Base-by-base conservation (phyloP, 345 rosid genomes). In the Trapa bicornis region DNA sequence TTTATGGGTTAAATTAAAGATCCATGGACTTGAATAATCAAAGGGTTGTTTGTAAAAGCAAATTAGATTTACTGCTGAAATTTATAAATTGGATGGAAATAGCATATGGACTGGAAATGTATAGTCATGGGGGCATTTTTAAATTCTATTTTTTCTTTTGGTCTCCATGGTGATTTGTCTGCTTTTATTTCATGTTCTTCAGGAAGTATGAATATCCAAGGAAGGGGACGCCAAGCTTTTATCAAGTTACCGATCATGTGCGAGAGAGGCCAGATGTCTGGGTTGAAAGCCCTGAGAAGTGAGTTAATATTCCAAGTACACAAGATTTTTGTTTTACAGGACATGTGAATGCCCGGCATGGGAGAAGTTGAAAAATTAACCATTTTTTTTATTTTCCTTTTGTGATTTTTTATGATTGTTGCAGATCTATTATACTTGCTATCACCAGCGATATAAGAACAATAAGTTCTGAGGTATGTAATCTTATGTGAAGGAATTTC, bases 231-330 rank as follows among this genome's bases (percentile, higher is more conserved):
- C 98, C 98, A 39, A 88, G 83, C 72, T 93, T 88, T 75, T 93
- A 90, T 80, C 88, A 83, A 77, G 92, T 86, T 68, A 93, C 96
- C 38, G 87, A 88, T 75, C 83, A 87, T 72, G 84, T 94, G 11
- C 90, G 88, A 75, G 98, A 90, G 85, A 85, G 98, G 71, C 98
- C 98, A 2, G 98, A 93, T 81, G 96, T 93, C 68, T 93, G 98
- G 98, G 83, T 93, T 65, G 97, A 93, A 57, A 84, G 86, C 88
- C 98, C 98, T 62, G 97, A 93, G 75, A 90, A 87, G 98, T 90
- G 77, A 79, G 88, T 71, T 67, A 50, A 50, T 37, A 61, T 56
- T 37, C 13, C 56, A 33, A 68, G 48, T 0, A 3, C 57, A 37
- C 68, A 47, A 32, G 68, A 35, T 66, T 43, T 45, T 48, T 2